Conservation (phyloP, 2,329 filamentous ascomycete genomes). For the Nectriaceae sp. region DNA sequence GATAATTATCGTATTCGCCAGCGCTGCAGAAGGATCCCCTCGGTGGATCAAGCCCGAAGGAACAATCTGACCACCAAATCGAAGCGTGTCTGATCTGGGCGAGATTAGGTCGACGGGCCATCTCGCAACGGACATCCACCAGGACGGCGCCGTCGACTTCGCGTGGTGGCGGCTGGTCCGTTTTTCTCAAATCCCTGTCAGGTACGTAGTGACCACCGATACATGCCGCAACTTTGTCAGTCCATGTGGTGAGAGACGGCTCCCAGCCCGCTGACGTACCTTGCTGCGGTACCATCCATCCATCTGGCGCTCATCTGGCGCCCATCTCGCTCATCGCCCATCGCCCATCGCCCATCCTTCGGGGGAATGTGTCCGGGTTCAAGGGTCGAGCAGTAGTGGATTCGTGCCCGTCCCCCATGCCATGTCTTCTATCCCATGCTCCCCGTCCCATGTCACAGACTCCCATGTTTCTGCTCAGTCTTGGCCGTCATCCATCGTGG, state of each 20-base stretch:
- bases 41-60: neutral
- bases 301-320: conserved; percentile 16
- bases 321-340: conserved; percentile 23
- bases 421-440: neutral
- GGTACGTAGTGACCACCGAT: too few relatives aligned
- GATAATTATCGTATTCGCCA: neutral
- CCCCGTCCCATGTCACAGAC: conserved; percentile 6
- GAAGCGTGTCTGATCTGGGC: conserved; percentile 27
- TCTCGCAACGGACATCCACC: conserved; percentile 24
- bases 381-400: neutral
- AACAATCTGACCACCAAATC: neutral
- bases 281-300: conserved; percentile 26
- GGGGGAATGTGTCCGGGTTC: conserved; percentile 12
- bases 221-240: conserved; percentile 12
- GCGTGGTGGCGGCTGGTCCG: conserved; percentile 27
- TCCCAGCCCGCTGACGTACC: conserved; percentile 28
- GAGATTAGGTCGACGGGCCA: conserved; percentile 30
- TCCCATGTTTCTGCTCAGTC: neutral
- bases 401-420: neutral
- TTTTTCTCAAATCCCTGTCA: neutral
- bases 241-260: conserved; percentile 14
- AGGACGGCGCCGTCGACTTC: conserved; percentile 25
- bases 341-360: conserved; percentile 11
- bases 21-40: neutral
- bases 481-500: neutral